These are phyloP conservation scores for Tylopilus rubrobrunneus DNA, from an alignment of 768 basidiomycete species.

Conservation along the genomic window DNA sequence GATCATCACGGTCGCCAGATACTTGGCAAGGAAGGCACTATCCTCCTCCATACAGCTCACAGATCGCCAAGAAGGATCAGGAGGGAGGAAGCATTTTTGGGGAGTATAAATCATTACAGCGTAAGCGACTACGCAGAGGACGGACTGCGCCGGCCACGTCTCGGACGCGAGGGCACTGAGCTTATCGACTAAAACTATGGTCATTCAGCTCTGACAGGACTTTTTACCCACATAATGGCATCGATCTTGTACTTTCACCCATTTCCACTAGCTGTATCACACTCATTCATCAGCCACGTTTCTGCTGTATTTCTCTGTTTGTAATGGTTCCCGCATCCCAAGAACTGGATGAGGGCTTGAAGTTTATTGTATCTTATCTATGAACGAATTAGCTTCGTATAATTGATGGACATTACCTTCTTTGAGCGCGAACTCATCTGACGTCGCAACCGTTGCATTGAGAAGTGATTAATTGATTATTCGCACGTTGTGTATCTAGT, in stretches of 20 bases:
- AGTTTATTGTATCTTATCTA: background rate
- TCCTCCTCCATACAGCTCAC: slow-evolving; percentile 11
- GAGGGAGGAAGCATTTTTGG: slow-evolving; percentile 2
- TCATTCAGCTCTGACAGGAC: background rate
- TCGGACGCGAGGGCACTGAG: slow-evolving; percentile 25
- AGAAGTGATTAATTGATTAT: too few relatives aligned
- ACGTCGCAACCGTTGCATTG: too few relatives aligned
- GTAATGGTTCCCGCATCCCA: slow-evolving; percentile 12
- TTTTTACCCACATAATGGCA: too few relatives aligned
- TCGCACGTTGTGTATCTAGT: too few relatives aligned
- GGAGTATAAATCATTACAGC: too few relatives aligned
- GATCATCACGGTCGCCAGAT: slow-evolving; percentile 16
- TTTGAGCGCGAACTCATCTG: too few relatives aligned
- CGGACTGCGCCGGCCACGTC: background rate
- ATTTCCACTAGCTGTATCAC: background rate
- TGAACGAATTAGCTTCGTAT: slow-evolving; percentile 1
- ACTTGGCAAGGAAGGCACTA: slow-evolving; percentile 22
- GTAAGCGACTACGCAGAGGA: background rate
- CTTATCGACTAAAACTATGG: slow-evolving; percentile 12
- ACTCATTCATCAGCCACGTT: background rate
- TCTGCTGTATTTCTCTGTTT: background rate
- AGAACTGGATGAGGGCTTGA: slow-evolving; percentile 18
- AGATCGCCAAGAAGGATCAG: background rate
- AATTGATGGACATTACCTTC: background rate
- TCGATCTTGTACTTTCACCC: background rate